phyloP scores from a whole-genome alignment of 805 yeast species.

The Saturnispora quitensis region DNA sequence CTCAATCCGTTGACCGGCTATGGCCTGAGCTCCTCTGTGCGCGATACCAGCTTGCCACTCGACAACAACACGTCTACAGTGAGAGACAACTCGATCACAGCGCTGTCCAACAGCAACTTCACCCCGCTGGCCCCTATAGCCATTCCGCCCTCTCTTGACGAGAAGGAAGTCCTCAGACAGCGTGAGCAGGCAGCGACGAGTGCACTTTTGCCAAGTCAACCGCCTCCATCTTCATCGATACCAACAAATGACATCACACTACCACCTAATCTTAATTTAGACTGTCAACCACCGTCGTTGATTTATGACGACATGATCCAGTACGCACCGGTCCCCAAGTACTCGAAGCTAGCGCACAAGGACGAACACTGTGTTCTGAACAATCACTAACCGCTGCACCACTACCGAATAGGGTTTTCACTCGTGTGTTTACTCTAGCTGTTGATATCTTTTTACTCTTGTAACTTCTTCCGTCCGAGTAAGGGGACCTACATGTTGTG shows the following conservation, averaged over 20 bases:
- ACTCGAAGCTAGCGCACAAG: not conserved
- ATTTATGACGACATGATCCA: not conserved
- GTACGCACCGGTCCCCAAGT: not conserved
- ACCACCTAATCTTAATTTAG: not conserved
- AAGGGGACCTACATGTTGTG: not conserved
- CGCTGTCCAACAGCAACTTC: not conserved
- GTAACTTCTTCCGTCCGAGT: not conserved
- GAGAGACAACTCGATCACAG: constrained; percentile 1
- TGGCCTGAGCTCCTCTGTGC: not conserved
- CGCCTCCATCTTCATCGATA: constrained; percentile 15
- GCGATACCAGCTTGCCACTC: not conserved
- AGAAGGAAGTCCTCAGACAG: constrained; percentile 46
- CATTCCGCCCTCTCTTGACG: constrained; percentile 21
- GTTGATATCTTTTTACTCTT: not conserved
- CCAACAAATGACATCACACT: constrained; percentile 1
- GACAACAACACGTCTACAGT: constrained; percentile 1
- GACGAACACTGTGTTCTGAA: not conserved
- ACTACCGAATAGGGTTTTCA: not conserved
- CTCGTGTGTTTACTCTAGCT: not conserved
- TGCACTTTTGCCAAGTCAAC: constrained; percentile 56
- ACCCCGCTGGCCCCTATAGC: constrained; percentile 9
- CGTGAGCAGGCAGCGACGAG: constrained; percentile 33
- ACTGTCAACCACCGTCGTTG: not conserved
- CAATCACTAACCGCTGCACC: not conserved
- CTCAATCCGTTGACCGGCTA: not conserved